Evolutionary conservation across 352 stramenopile genomes (phyloP), one percentile per base, ranked within the genome.

Genomic region (Globisporangium alternatum): DNA sequence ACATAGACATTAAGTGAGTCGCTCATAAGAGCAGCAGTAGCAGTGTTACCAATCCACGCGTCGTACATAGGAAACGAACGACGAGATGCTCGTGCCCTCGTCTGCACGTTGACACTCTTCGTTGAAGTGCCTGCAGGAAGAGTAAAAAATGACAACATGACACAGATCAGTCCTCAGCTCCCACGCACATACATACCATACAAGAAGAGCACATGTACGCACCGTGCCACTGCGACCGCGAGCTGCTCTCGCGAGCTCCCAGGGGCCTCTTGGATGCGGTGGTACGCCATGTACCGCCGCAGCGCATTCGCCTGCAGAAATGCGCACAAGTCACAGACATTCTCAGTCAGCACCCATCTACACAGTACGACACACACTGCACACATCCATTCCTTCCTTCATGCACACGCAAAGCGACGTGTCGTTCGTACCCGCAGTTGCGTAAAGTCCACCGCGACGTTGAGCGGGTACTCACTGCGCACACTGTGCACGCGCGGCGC

Each of bases 361-460:
- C 37, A 55, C 1, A 43, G 31, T 43, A 12, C 28, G 30, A 47
- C 6, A n/a, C 31, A 43, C 33, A 31, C 5, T 21, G n/a, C 19
- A 33, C 22, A 54, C 21, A 53, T 37, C 10, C 25, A 66, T 10
- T 9, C 35, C 35, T 41, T 41, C 15, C 35, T 41, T 3, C 35
- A 41, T 41, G 31, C 0, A 21, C n/a, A 30, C 9, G 21, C 22
- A 43, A 63, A 12, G 17, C n/a, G 35, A 54, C 22, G 19, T 17
- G 19, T 17, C 57, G 7, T 22, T 49, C 74, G 62, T 60, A 92
- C 83, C 67, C 65, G 74, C 64, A 92, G 69, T 68, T 78, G 70
- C 52, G 81, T 90, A 52, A 92, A 92, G 72, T 90, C 83, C 44
- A 90, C 81, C 21, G 72, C 70, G 51, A 89, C 72, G 60, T 80